Evolutionary conservation across 495 filamentous ascomycete species (phyloP).

Genomic region (Niebla homalea): DNA sequence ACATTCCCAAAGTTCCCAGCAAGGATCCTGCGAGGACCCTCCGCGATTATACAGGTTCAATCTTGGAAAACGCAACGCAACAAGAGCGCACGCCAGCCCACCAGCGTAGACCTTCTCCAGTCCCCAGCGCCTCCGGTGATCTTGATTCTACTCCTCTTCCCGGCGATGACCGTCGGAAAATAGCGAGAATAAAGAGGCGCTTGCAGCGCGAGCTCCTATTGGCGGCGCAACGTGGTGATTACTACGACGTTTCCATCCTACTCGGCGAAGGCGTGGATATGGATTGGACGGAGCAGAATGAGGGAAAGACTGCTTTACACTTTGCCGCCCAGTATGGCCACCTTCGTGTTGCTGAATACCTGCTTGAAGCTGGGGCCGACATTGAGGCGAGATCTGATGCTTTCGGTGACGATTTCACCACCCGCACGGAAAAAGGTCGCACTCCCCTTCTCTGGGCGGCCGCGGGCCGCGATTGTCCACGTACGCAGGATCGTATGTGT

Average conservation of each 20-base stretch:
- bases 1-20: neutral
- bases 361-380: conserved; percentile 3
- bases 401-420: neutral
- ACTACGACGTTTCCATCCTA: neutral
- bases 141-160: no score
- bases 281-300: conserved; percentile 1
- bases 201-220: neutral
- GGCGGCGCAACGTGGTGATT: neutral
- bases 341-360: neutral
- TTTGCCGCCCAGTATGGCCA: neutral
- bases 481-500: no score
- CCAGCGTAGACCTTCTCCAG: no score
- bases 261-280: neutral
- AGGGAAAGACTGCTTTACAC: conserved; percentile 4
- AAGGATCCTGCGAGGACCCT: neutral
- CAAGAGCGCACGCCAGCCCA: no score
- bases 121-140: no score
- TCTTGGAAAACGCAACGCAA: neutral
- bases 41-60: neutral
- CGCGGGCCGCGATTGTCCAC: neutral
- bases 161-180: no score
- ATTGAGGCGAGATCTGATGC: conserved; percentile 6
- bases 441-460: conserved; percentile 1
- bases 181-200: neutral
- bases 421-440: neutral